Percentiles rank a stretch among this genome's conserved stretches.
Conservation (phyloP, 768 basidiomycete species). For the Heimioporus sp. region DNA sequence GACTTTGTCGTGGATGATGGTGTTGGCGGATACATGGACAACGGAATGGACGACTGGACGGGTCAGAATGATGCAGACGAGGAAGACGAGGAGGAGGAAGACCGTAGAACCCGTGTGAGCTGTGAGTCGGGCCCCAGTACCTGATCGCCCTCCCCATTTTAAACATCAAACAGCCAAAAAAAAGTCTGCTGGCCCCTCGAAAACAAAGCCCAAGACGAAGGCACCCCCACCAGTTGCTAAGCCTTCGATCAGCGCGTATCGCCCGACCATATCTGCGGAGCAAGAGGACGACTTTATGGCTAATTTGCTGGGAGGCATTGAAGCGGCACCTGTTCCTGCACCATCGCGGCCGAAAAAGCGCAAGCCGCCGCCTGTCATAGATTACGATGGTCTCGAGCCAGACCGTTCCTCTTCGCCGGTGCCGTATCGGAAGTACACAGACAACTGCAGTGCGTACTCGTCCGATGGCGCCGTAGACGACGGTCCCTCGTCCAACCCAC, state of each 20-base stretch:
- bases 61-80: constrained; percentile 53
- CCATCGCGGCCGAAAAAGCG: constrained; percentile 54
- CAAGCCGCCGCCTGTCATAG: constrained; percentile 54
- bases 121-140: constrained; percentile 26
- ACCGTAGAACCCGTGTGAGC: constrained; percentile 37
- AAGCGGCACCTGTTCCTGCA: constrained; percentile 42
- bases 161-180: constrained; percentile 28
- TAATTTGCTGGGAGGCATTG: constrained; percentile 71
- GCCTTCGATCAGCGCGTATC: constrained; percentile 76
- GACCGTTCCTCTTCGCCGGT: constrained; percentile 40
- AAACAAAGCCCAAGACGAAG: constrained; percentile 42
- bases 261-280: constrained; percentile 68
- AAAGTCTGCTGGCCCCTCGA: constrained; percentile 23
- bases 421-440: constrained; percentile 32
- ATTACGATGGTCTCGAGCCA: constrained; percentile 30
- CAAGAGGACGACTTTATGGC: constrained; percentile 92
- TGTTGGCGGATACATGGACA: constrained; percentile 87
- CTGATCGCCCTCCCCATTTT: neutral
- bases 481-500: constrained; percentile 15
- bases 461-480: constrained; percentile 31
- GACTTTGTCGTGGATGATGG: constrained; percentile 98
- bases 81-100: constrained; percentile 49
- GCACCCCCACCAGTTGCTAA: constrained; percentile 48
- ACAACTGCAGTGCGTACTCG: constrained; percentile 37
- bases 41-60: constrained; percentile 95